Evolutionary conservation across 148 eudicot species (phyloP), one percentile per base, ranked within the genome.

Genomic region (Rhododendron ovatum): DNA sequence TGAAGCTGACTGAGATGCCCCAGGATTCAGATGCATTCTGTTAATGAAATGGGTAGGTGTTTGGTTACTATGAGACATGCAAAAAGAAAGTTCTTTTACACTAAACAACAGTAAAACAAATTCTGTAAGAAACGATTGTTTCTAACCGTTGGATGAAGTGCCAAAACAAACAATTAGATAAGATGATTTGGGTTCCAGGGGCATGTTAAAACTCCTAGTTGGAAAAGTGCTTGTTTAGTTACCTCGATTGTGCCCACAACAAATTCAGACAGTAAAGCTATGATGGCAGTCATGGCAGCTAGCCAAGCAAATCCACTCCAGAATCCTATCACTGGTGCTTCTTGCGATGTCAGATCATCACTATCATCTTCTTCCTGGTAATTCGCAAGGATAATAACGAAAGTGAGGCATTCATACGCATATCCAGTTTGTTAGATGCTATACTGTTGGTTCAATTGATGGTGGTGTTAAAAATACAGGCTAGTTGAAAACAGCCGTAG

Each of bases 231-330:
- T 69, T 3, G 4, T 69, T 28, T 13, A 26, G 75, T 82, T 87
- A 96, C 99, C 98, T 96, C 98, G 80, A 96, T 96, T 53, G 99
- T 95, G 61, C 92, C 98, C 37, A 96, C 99, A 15, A 96, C 91
- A 53, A 89, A 96, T 85, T 96, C 99, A 7, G 99, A 96, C 74
- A 96, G 57, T 65, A 94, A 86, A 35, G 99, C 96, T 45, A 96
- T 93, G 82, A 95, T 75, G 20, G 82, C 88, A 41, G 99, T 94
- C 98, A 96, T 95, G 75, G 95, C 92, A 43, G 80, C 88, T 86
- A 96, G 86, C 98, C 99, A 96, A 33, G 88, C 89, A 78, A 95
- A 90, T 20, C 89, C 99, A 81, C 96, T 91, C 96, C 98, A 94
- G 74, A 96, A 94, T 20, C 99, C 94, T 33, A 96, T 91, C 1